Base-by-base conservation (phyloP, 495 filamentous ascomycete genomes). In the Tetracladium setigerum region DNA sequence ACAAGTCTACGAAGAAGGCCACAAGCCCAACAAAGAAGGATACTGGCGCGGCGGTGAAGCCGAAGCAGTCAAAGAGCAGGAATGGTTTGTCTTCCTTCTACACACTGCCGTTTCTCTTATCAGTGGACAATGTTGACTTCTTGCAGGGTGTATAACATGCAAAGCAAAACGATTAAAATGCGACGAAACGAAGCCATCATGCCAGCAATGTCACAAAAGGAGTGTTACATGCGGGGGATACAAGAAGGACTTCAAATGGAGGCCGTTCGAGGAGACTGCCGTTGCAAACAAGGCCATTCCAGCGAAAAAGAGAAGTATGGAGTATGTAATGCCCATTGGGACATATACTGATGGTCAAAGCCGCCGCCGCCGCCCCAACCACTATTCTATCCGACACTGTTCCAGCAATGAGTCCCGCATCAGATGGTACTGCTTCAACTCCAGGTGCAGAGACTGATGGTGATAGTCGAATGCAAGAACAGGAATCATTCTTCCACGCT, bases 191-290 rank as follows among this genome's bases (percentile, higher is more conserved):
- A 87, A 90, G 52, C 86, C 86, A 5, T 73, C 70, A 30, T 90
- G 86, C 56, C 71, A 80, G 33, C 85, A 89, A 66, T 89, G 86
- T 58, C 69, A 78, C 33, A 77, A 79, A 44, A 76, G 86, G 19
- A 80, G 76, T 45, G 84, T 89, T 13, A 60, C 65, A 13, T 90
- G 86, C 59, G 85, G 84, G 30, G 86, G 86, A 14, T 90, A 89
- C 61, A 86, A 81, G 59, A 90, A 86, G 62, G 82, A 86, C 57
- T 87, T 87, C 67, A 89, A 89, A 73, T 89, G 86, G 85, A 73
- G 83, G 30, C 74, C 83, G 1, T 87, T 88, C 54, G 86, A 86
- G 56, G 86, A 88, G 56, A 69, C 73, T 40, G 78, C 65, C 42
- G 65, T 84, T 47, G 63, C 62, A n/a, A 67, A 69, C 42, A 81